Conservation (phyloP, 805 yeast species). For the Torulaspora microellipsoides region DNA sequence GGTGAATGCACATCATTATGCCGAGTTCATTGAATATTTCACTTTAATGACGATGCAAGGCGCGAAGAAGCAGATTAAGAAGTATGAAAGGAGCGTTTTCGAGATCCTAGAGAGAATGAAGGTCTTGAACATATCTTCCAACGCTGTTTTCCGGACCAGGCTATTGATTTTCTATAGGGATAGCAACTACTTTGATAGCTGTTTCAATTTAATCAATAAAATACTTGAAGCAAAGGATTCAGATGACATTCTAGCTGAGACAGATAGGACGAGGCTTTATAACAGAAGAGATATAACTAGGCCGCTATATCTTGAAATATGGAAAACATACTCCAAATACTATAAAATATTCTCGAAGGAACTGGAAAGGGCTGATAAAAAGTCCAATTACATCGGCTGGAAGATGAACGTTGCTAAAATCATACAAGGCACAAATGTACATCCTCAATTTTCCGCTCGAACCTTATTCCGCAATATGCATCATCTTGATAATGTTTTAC, state of each 20-base stretch:
- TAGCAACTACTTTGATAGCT: constrained; percentile 29
- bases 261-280: constrained; percentile 10
- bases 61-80: constrained; percentile 12
- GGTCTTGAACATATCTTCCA: constrained; percentile 28
- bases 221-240: constrained; percentile 21
- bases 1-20: constrained; percentile 40
- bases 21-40: constrained; percentile 37
- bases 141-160: constrained; percentile 38
- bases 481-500: constrained; percentile 21
- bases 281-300: constrained; percentile 16
- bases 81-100: constrained; percentile 26
- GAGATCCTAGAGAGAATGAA: constrained; percentile 32
- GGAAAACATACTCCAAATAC: constrained; percentile 28
- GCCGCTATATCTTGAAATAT: constrained; percentile 32
- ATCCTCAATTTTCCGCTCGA: constrained; percentile 14
- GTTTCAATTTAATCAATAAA: constrained; percentile 35
- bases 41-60: constrained; percentile 14
- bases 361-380: constrained; percentile 11
- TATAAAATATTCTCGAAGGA: constrained; percentile 10
- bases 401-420: constrained; percentile 7
- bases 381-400: constrained; percentile 17
- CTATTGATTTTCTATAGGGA: constrained; percentile 34
- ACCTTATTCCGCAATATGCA: constrained; percentile 19
- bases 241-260: constrained; percentile 8
- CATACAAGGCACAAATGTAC: constrained; percentile 8